Evolutionary conservation across 208 protist genomes (phyloP).

Genomic region (Herpetomonas samuelpessoai): DNA sequence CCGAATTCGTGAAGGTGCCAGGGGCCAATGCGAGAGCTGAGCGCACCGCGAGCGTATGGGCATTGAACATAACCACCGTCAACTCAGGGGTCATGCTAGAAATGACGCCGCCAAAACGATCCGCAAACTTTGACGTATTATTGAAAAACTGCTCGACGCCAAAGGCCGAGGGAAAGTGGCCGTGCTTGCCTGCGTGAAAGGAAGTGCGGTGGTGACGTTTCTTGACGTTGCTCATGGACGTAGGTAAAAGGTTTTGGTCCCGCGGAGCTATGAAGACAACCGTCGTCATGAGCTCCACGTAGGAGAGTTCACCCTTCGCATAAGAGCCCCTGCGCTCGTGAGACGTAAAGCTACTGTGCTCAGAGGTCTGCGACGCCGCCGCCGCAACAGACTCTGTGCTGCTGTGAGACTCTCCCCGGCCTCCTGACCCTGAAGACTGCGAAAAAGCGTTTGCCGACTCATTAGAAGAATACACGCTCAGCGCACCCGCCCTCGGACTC

Average conservation of each 20-base stretch:
- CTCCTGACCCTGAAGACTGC: too few species aligned
- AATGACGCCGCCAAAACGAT: neutral
- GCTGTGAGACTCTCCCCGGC: too few species aligned
- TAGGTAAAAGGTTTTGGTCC: neutral
- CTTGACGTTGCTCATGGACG: neutral
- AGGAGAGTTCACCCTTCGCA: neutral
- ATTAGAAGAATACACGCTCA: too few species aligned
- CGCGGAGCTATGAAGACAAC: neutral
- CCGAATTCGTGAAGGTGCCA: neutral
- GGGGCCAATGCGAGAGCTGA: neutral
- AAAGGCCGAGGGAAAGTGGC: neutral
- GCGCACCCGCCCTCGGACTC: too few species aligned
- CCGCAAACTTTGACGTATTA: neutral
- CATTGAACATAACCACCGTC: neutral
- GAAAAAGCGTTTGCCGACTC: too few species aligned
- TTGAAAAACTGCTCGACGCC: neutral
- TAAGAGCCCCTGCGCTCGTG: too few species aligned
- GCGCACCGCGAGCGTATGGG: neutral
- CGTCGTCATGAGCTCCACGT: neutral
- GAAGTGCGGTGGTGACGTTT: neutral
- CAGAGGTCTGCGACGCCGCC: too few species aligned
- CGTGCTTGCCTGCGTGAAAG: neutral
- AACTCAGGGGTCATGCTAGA: neutral
- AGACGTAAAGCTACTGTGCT: too few species aligned
- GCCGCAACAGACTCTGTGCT: too few species aligned